A percentile compares a stretch with the other conserved stretches of the same genome.
These are phyloP conservation scores for Plasmodium reichenowi DNA, from an alignment of 169 alveolate genomes.

Conservation along the genomic window DNA sequence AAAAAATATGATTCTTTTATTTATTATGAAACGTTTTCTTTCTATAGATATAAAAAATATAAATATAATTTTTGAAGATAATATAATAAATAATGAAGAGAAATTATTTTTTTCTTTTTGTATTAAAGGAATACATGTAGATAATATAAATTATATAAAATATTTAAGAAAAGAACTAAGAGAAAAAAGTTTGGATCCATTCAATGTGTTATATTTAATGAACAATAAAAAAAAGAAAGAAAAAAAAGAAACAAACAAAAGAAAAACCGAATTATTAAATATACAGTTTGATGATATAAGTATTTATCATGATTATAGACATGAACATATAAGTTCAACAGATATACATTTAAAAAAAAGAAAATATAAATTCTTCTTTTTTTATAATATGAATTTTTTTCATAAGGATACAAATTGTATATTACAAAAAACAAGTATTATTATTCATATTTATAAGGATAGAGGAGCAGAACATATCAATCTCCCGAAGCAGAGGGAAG, in stretches of 20 bases:
- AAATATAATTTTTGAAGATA: slow-evolving; percentile 47
- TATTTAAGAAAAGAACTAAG: slow-evolving; percentile 1
- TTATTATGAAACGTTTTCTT: neutral
- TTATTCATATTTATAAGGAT: slow-evolving; percentile 11
- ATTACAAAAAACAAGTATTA: neutral
- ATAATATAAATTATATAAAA: slow-evolving; percentile 22
- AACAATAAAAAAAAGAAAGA: neutral
- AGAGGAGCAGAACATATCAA: neutral
- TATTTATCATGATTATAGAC: slow-evolving; percentile 27
- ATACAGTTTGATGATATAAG: neutral
- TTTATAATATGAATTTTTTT: slow-evolving; percentile 39
- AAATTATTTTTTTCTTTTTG: slow-evolving; percentile 15
- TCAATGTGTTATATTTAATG: neutral
- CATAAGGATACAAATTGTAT: slow-evolving; percentile 38
- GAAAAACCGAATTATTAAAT: neutral
- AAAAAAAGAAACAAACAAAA: too few relatives aligned
- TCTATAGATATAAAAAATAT: slow-evolving; percentile 32
- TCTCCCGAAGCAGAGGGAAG: too few relatives aligned
- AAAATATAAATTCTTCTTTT: slow-evolving; percentile 44
- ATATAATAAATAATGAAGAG: neutral
- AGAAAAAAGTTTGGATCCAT: neutral
- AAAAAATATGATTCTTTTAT: slow-evolving; percentile 1
- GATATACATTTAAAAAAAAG: slow-evolving; percentile 9
- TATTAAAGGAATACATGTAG: slow-evolving; percentile 7
- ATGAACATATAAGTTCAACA: slow-evolving; percentile 14